Conservation (phyloP, 768 basidiomycete genomes). For the Tephrocybe sp. region DNA sequence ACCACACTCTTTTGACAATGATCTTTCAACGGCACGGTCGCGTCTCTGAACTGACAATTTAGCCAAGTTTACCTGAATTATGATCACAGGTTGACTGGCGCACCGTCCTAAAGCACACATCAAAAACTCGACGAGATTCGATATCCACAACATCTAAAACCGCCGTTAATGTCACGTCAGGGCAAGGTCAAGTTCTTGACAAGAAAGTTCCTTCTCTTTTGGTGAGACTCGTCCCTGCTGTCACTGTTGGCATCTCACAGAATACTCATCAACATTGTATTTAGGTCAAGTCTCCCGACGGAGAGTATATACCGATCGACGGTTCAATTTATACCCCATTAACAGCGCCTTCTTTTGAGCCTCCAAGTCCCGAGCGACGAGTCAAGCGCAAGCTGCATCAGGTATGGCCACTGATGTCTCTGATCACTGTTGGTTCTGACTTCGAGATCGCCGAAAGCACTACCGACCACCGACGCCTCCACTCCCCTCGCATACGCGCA, state of each 20-base stretch:
- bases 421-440: background rate
- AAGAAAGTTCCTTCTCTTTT: slow-evolving; percentile 6
- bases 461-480: slow-evolving; percentile 65
- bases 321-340: slow-evolving; percentile 5
- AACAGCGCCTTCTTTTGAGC: slow-evolving; percentile 1
- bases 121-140: slow-evolving; percentile 5
- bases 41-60: background rate
- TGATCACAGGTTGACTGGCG: slow-evolving; percentile 37
- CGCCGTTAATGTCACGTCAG: background rate
- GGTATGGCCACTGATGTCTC: slow-evolving; percentile 9
- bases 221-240: too few relatives aligned
- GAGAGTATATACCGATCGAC: slow-evolving; percentile 5
- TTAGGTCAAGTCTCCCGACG: slow-evolving; percentile 12
- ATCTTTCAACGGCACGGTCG: background rate
- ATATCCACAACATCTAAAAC: slow-evolving; percentile 5
- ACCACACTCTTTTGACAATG: slow-evolving; percentile 10
- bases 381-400: slow-evolving; percentile 23
- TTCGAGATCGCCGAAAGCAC: slow-evolving; percentile 28
- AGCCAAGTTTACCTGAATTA: background rate
- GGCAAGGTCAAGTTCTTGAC: background rate
- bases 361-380: slow-evolving; percentile 11
- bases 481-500: slow-evolving; percentile 35
- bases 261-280: background rate
- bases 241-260: background rate
- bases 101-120: slow-evolving; percentile 25